Evolutionary conservation across 257 asterid genomes (phyloP), one percentile per base, ranked within the genome.

Genomic region (Solanum rostratum): DNA sequence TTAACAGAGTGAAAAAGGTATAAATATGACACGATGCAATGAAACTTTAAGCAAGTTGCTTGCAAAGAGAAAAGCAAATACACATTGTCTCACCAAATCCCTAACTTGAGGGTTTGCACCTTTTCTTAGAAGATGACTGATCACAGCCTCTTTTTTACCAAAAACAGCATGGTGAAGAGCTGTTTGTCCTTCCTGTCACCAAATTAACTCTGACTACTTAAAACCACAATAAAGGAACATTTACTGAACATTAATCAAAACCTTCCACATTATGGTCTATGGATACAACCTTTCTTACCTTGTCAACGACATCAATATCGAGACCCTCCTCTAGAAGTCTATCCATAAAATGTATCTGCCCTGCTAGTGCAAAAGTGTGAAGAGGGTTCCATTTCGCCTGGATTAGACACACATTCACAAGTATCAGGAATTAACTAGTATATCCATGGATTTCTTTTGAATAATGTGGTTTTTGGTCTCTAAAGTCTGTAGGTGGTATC

Each of bases 61-160:
- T 24, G 24, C 11, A 73, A 74, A 46, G n/a, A 10, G 65, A 50
- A 74, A 73, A 82, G 59, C 13, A 37, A 82, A 81, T 85, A 3
- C 59, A 24, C 82, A 65, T 33, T 37, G 15, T 68, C 89, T 84
- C 88, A 96, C 99, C 97, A 69, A 86, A 91, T 96, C 99, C 84
- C 86, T 91, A 22, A 89, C 93, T 85, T 93, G 93, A 80, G 97
- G 95, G 49, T 92, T 92, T 82, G 98, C 97, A 63, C 97, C 97
- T 92, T 88, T 96, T 84, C 98, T 88, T 85, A 96, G 91, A 87
- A 96, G 98, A 85, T 96, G 99, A 91, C 98, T 95, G 30, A 93
- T 93, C 73, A 93, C 97, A 37, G 99, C 91, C 88, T 94, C 99
- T 84, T 90, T 95, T 92, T 95, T 96, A 62, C 99, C 95, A 52